phyloP scores from a whole-genome alignment of 495 filamentous ascomycete genomes.

The Podospora bellae-mahoneyi region DNA sequence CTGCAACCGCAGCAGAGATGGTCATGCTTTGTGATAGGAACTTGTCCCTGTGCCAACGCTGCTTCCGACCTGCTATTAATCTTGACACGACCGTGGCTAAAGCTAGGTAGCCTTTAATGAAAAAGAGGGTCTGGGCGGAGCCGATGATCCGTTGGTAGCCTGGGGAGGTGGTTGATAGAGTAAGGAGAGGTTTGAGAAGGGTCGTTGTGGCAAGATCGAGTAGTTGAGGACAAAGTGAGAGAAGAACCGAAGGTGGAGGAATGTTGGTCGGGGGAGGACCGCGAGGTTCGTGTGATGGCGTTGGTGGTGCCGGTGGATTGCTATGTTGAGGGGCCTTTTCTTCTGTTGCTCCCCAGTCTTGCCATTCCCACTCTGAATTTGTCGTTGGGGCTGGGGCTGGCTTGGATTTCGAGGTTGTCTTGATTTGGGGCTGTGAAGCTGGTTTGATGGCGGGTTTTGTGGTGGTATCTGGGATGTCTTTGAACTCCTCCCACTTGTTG shows the following conservation, averaged over 20 bases:
- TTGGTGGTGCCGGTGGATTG: constrained; percentile 13
- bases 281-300: constrained; percentile 3
- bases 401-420: constrained; percentile 13
- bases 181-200: constrained; percentile 54
- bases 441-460: constrained; percentile 22
- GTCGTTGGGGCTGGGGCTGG: constrained; percentile 4
- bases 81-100: constrained; percentile 67
- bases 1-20: constrained; percentile 60
- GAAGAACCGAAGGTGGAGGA: constrained; percentile 78
- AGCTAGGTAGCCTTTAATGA: constrained; percentile 52
- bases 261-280: constrained; percentile 74
- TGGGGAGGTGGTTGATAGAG: constrained; percentile 47
- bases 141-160: constrained; percentile 54
- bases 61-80: constrained; percentile 78
- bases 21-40: constrained; percentile 84
- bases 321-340: constrained; percentile 14
- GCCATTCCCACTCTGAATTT: constrained; percentile 41
- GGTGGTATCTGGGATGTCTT: constrained; percentile 37
- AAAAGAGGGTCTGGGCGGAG: constrained; percentile 51
- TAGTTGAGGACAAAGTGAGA: constrained; percentile 67
- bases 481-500: constrained; percentile 61
- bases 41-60: constrained; percentile 86
- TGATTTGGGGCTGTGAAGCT: constrained; percentile 14
- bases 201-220: constrained; percentile 53
- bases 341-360: constrained; percentile 31